Evolutionary conservation across 192 early-diverging fungal species (phyloP).

Genomic region (Entomortierella parvispora): DNA sequence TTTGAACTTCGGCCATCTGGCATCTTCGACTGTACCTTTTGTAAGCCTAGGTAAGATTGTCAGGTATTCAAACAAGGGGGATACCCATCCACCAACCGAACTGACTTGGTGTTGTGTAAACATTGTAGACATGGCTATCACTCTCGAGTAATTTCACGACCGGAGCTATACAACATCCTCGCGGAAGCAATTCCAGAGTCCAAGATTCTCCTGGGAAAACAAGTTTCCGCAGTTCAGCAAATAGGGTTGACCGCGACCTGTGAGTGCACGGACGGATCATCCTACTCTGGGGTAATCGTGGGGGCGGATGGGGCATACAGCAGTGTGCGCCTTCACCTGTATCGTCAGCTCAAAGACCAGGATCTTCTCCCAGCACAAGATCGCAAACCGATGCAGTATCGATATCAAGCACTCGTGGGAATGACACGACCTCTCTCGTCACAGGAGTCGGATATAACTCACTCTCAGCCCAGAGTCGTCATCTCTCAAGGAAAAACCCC

Average conservation of each 20-base stretch:
- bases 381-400: slow-evolving; percentile 13
- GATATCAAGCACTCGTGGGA: slow-evolving; percentile 23
- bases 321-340: slow-evolving; percentile 19
- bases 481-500: slow-evolving; percentile 22
- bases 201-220: slow-evolving; percentile 29
- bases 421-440: slow-evolving; percentile 23
- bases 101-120: background rate
- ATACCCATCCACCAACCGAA: no score
- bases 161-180: slow-evolving; percentile 37
- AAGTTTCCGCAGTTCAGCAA: slow-evolving; percentile 13
- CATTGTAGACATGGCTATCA: slow-evolving; percentile 24
- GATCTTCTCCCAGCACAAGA: background rate
- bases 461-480: slow-evolving; percentile 21
- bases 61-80: no score
- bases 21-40: slow-evolving; percentile 7
- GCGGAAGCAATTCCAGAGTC: slow-evolving; percentile 18
- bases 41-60: background rate
- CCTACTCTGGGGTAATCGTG: slow-evolving; percentile 21
- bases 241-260: background rate
- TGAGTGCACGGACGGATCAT: slow-evolving; percentile 23
- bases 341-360: slow-evolving; percentile 12
- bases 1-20: background rate
- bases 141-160: slow-evolving; percentile 23
- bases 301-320: slow-evolving; percentile 39
- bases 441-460: background rate